phyloP scores from a whole-genome alignment of 2,329 filamentous ascomycete species.

The Trichoderma semiorbis region DNA sequence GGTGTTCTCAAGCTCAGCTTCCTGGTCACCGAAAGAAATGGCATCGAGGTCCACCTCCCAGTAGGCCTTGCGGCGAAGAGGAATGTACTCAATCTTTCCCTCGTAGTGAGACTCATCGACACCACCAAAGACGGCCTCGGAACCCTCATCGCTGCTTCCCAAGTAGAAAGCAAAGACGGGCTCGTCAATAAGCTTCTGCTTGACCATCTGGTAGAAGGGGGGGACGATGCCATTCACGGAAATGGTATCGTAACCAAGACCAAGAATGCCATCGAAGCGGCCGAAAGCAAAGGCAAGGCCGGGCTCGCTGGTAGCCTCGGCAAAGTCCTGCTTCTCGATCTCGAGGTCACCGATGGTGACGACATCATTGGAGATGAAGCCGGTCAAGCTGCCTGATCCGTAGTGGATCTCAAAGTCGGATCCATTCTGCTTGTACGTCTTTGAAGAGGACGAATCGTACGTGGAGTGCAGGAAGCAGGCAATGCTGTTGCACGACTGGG shows the following conservation, averaged over 20 bases:
- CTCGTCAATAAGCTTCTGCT: conserved; percentile 86
- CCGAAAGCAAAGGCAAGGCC: conserved; percentile 97
- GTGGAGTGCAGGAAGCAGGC: conserved; percentile 97
- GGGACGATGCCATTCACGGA: conserved; percentile 95
- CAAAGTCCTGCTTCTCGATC: conserved; percentile 89
- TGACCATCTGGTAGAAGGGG: conserved; percentile 93
- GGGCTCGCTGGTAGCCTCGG: conserved; percentile 92
- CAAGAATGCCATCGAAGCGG: conserved; percentile 93
- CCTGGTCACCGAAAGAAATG: conserved; percentile 82
- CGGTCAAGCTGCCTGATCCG: conserved; percentile 88
- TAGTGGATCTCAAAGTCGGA: conserved; percentile 90
- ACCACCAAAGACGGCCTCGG: conserved; percentile 87
- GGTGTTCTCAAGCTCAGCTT: conserved; percentile 86
- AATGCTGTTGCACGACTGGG: conserved; percentile 84
- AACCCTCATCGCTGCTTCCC: conserved; percentile 67
- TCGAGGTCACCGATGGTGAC: conserved; percentile 84
- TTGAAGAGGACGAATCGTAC: conserved; percentile 88
- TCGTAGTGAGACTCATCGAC: conserved; percentile 75
- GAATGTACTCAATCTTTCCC: conserved; percentile 88
- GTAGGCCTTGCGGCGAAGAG: conserved; percentile 96
- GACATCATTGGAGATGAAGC: conserved; percentile 87
- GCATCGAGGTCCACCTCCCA: conserved; percentile 98
- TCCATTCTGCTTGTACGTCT: conserved; percentile 91
- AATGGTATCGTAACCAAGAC: conserved; percentile 91
- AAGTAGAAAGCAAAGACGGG: conserved; percentile 97